Base-by-base conservation (phyloP, 768 basidiomycete genomes). In the Gloeophyllum trabeum region DNA sequence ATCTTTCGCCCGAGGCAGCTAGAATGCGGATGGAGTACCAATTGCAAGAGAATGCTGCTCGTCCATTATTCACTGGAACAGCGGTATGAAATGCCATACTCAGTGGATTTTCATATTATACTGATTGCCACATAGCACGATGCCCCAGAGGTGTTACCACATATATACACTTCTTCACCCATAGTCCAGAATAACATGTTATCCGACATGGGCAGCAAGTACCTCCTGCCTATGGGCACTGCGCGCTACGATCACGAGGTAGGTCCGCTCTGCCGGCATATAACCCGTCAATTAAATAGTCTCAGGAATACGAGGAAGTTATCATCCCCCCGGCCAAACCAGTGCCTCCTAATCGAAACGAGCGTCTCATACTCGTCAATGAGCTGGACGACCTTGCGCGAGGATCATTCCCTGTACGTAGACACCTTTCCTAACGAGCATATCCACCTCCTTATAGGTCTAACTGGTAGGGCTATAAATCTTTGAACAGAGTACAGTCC, bases 401-500 rank as follows among this genome's bases (percentile, higher is more conserved):
- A 53, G 85, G 86, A 4, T 93, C 86, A 24, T 97, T 98, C 61
- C 74, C 85, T 6, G 93, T 90, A 53, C 49, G 73, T 55, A 3
- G 21, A 13, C 5, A 10, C 14, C 13, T 40, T n/a, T 20, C 2
- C 16, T 36, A 20, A 35, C 14, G 20, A 35, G 21, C 7, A 40
- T 22, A 4, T 20, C 23, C n/a, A 26, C 42, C 24, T 38, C 24
- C 30, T 22, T 28, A 35, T 4, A 16, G n/a, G 24, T 24, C 2
- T 3, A 19, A 16, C 16, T 23, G 38, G 1, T 44, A 94, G 92
- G 86, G 86, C 22, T 99, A 98, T 54, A 64, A 70, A 24, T 70
- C 80, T 6, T 67, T 99, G 48, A 99, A 99, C 57, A 74, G 96
- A 48, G 84, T 99, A 45, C 96, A 99, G 56, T 93, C 90, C 1